Evolutionary conservation across 2,329 filamentous ascomycete genomes (phyloP).

Genomic region (Thielaviopsis ethacetica): DNA sequence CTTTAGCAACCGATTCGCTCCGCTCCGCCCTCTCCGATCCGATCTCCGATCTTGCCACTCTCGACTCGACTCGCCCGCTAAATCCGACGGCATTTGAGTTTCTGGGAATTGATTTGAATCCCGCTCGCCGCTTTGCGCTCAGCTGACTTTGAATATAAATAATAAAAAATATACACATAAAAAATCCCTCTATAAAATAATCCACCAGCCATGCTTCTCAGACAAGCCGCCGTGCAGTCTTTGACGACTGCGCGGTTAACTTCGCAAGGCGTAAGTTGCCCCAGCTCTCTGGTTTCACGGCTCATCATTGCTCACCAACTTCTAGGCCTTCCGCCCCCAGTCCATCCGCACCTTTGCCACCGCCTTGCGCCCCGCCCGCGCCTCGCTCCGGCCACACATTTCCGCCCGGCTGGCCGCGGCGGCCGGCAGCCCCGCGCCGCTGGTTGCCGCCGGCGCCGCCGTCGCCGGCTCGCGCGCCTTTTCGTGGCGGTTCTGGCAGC

Average conservation of each 20-base stretch:
- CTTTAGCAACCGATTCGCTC: background rate
- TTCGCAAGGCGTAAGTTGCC: constrained; percentile 17
- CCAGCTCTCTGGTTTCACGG: background rate
- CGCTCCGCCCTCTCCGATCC: background rate
- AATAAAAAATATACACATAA: too few species aligned
- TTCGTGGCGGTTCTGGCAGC: constrained; percentile 12
- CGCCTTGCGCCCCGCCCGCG: background rate
- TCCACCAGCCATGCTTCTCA: constrained; percentile 24
- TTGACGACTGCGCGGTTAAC: constrained; percentile 21
- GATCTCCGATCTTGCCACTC: background rate
- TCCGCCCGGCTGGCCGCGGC: background rate
- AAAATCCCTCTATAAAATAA: too few species aligned
- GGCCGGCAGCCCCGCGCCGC: background rate
- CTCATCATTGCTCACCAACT: background rate
- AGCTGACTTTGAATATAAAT: background rate
- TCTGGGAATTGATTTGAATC: background rate
- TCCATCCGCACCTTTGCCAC: constrained; percentile 6
- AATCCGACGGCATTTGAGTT: background rate
- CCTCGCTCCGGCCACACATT: constrained; percentile 4
- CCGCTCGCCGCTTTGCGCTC: background rate
- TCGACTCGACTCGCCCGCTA: background rate
- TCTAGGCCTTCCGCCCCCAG: background rate
- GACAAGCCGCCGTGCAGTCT: constrained; percentile 27
- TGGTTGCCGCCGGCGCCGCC: constrained; percentile 6
- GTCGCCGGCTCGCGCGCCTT: constrained; percentile 11